Evolutionary conservation across 352 stramenopile genomes (phyloP), one percentile per base, ranked within the genome.

Genomic region (Aphanomyces euteiches): DNA sequence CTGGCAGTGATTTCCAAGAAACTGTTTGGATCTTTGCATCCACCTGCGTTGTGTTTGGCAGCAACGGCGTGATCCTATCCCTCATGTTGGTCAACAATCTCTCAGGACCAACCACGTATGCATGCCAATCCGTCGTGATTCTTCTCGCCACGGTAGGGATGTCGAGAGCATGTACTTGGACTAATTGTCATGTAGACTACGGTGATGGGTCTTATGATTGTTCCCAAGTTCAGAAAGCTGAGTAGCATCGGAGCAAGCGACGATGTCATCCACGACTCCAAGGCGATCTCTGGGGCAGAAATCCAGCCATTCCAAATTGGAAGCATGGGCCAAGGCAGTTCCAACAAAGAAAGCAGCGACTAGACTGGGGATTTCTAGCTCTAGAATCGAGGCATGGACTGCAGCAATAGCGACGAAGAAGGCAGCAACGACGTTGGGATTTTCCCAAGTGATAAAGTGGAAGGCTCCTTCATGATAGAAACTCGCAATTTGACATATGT

Each of bases 1-100:
- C 86, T n/a, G 87, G 79, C 37, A 67, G 75, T 0, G 81, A 89
- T 63, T 89, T 89, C 57, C 83, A 90, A 56, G 83, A 90, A 38
- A 78, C 81, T 5, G 75, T 83, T 58, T 89, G 83, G 83, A 89
- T 85, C 41, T 85, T 88, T 57, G 75, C 66, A 0, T 85, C 83
- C 0, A 74, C 78, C 0, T 5, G 82, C 0, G 70, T 89, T 3
- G 82, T 92, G 37, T 69, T 90, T 1, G 68, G 84, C 3, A 79
- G 73, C 12, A 75, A 74, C 34, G 50, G 86, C 17, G 53, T 88
- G 15, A 72, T 87, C 34, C 56, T 86, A 36, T 78, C 79, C 7
- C 73, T 89, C 47, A 69, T 75, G 19, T 89, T 87, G 43, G 37
- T 87, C 4, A 75, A 85, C 2, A 21, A 79, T 4, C 73, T 89